Evolutionary conservation across 257 asterid genomes (phyloP).

Genomic region (Henckelia pumila): DNA sequence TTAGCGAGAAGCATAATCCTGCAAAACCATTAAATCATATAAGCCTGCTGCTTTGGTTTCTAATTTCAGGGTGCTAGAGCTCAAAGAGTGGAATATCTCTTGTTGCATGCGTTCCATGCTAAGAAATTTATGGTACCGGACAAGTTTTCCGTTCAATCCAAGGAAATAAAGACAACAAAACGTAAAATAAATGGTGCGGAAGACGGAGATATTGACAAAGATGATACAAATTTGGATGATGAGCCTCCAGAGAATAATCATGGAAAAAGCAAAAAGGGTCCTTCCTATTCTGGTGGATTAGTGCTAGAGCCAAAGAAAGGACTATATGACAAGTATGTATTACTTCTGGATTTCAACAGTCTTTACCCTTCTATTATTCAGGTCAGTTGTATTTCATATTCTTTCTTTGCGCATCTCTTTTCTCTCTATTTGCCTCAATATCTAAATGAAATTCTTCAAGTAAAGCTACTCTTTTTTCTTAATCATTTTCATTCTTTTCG

Average conservation of each 20-base stretch:
- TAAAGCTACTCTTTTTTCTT: slow-evolving; percentile 12
- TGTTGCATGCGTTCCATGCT: slow-evolving; percentile 90
- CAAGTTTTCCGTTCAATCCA: slow-evolving; percentile 58
- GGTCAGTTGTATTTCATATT: slow-evolving; percentile 44
- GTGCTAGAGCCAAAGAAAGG: slow-evolving; percentile 98
- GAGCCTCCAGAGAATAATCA: slow-evolving; percentile 46
- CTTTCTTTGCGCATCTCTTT: slow-evolving; percentile 16
- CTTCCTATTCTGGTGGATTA: slow-evolving; percentile 90
- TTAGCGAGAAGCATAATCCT: slow-evolving; percentile 22
- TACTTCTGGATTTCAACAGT: slow-evolving; percentile 97
- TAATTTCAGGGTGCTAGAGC: slow-evolving; percentile 93
- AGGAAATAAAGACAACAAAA: slow-evolving; percentile 55
- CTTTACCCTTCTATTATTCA: slow-evolving; percentile 98
- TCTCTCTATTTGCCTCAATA: slow-evolving; percentile 15
- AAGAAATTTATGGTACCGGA: slow-evolving; percentile 92
- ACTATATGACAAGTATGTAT: slow-evolving; percentile 83
- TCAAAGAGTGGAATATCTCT: slow-evolving; percentile 92
- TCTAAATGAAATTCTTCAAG: slow-evolving; percentile 15
- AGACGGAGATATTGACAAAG: slow-evolving; percentile 52
- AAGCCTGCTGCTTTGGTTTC: slow-evolving; percentile 23
- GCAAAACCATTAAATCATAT: slow-evolving; percentile 3
- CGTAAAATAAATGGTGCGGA: slow-evolving; percentile 57
- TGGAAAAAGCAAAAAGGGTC: slow-evolving; percentile 75
- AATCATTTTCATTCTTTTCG: slow-evolving; percentile 6
- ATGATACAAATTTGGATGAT: slow-evolving; percentile 45